These are phyloP conservation scores for Gnetum montanum DNA, from an alignment of 75 land plant species.

Conservation along the genomic window DNA sequence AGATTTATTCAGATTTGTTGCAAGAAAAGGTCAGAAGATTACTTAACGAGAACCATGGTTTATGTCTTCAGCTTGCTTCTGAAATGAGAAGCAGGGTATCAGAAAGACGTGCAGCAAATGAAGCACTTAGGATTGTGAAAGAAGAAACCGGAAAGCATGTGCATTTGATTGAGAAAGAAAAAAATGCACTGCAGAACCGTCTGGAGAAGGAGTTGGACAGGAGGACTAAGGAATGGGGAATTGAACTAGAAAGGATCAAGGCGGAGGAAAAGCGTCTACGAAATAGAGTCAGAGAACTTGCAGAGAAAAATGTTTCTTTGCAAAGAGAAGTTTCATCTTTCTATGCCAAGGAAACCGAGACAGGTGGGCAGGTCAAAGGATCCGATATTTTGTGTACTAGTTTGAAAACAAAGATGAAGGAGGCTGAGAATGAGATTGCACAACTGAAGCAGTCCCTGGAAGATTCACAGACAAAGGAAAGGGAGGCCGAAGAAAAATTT, in stretches of 20 bases:
- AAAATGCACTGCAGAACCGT: constrained; percentile 35
- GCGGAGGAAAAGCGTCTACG: constrained; percentile 64
- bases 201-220: constrained; percentile 68
- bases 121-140: constrained; percentile 32
- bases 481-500: constrained; percentile 31
- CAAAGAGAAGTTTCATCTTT: constrained; percentile 72
- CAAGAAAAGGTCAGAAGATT: constrained; percentile 29
- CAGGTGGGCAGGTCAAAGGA: constrained; percentile 11
- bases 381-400: constrained; percentile 22
- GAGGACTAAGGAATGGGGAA: constrained; percentile 59
- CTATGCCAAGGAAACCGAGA: constrained; percentile 31
- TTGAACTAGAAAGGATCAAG: constrained; percentile 48
- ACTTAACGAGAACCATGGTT: constrained; percentile 35
- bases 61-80: constrained; percentile 50
- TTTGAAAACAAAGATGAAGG: constrained; percentile 24
- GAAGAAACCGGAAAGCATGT: constrained; percentile 34
- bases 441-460: constrained; percentile 29
- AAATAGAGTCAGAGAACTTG: constrained; percentile 65
- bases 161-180: constrained; percentile 59
- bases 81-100: constrained; percentile 35
- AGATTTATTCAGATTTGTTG: constrained; percentile 19
- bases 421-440: constrained; percentile 21
- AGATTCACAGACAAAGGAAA: constrained; percentile 24
- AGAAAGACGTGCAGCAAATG: constrained; percentile 44
- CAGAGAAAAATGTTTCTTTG: constrained; percentile 78